Conservation (phyloP, 2,329 filamentous ascomycete species). For the Paraphaeosphaeria sporulosa region DNA sequence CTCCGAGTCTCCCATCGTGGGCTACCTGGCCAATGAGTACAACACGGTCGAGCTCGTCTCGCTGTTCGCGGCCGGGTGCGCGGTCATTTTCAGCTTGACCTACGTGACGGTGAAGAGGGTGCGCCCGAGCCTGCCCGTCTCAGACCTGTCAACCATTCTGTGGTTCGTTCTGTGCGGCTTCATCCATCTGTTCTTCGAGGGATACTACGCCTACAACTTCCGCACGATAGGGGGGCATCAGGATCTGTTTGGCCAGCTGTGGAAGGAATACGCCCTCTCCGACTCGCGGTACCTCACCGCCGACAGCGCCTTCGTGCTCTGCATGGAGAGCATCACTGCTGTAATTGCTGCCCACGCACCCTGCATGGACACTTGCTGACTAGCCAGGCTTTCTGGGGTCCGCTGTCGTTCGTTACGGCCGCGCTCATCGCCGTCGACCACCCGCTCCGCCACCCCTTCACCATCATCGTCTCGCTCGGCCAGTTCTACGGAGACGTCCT, state of each 20-base stretch:
- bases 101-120: constrained; percentile 61
- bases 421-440: constrained; percentile 62
- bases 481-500: constrained; percentile 71
- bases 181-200: constrained; percentile 84
- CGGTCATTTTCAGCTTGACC: constrained; percentile 65
- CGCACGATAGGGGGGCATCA: constrained; percentile 70
- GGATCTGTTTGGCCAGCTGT: constrained; percentile 81
- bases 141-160: constrained; percentile 68
- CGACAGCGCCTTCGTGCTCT: constrained; percentile 80
- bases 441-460: constrained; percentile 65
- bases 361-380: constrained; percentile 13
- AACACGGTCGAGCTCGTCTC: constrained; percentile 65
- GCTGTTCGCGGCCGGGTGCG: constrained; percentile 66
- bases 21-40: constrained; percentile 72
- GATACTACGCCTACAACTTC: constrained; percentile 80
- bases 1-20: constrained; percentile 65
- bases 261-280: constrained; percentile 90
- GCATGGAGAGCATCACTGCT: constrained; percentile 82
- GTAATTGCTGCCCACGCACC: constrained; percentile 56
- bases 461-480: constrained; percentile 67
- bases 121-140: constrained; percentile 60
- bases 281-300: constrained; percentile 87
- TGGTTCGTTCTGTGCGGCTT: constrained; percentile 80
- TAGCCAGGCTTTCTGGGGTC: constrained; percentile 65
- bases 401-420: constrained; percentile 65